Evolutionary conservation across 2,329 filamentous ascomycete genomes (phyloP).

Genomic region (Botrytis galanthina): DNA sequence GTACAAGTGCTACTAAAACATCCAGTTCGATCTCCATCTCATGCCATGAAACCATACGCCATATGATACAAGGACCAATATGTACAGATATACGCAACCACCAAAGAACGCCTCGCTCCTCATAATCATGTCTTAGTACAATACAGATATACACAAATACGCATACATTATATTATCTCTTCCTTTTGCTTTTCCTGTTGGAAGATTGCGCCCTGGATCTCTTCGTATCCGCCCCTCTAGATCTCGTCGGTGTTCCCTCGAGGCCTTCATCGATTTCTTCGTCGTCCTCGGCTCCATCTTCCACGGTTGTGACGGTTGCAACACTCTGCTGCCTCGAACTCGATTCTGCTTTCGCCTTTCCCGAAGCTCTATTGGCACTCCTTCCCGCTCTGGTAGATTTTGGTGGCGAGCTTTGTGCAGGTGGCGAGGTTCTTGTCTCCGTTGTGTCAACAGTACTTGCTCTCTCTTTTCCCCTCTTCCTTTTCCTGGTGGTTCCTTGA

Average conservation of each 20-base stretch:
- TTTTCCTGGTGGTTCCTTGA: conserved; percentile 24
- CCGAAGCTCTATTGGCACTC: conserved; percentile 44
- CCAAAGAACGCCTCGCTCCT: conserved; percentile 8
- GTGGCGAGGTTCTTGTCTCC: conserved; percentile 43
- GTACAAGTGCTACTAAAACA: background rate
- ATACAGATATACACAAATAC: background rate
- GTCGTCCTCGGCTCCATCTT: conserved; percentile 40
- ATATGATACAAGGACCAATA: conserved; percentile 1
- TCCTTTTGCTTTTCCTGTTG: conserved; percentile 36
- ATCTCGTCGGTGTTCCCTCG: conserved; percentile 33
- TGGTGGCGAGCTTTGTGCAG: conserved; percentile 42
- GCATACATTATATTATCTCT: conserved; percentile 28
- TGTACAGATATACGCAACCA: background rate
- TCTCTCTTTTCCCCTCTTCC: conserved; percentile 41
- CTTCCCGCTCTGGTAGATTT: conserved; percentile 40
- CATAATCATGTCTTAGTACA: background rate
- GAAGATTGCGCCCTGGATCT: conserved; percentile 24
- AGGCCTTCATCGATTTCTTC: conserved; percentile 41
- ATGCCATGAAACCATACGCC: background rate
- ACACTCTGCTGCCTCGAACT: conserved; percentile 39
- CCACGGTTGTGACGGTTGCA: conserved; percentile 37
- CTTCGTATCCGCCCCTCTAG: conserved; percentile 30
- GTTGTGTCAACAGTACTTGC: conserved; percentile 54
- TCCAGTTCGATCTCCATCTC: background rate
- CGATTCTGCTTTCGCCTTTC: conserved; percentile 43